A percentile compares a stretch with the other conserved stretches of the same genome.
These are phyloP conservation scores for Phyllosticta capitalensis DNA, from an alignment of 2,329 filamentous ascomycete genomes.

Conservation along the genomic window DNA sequence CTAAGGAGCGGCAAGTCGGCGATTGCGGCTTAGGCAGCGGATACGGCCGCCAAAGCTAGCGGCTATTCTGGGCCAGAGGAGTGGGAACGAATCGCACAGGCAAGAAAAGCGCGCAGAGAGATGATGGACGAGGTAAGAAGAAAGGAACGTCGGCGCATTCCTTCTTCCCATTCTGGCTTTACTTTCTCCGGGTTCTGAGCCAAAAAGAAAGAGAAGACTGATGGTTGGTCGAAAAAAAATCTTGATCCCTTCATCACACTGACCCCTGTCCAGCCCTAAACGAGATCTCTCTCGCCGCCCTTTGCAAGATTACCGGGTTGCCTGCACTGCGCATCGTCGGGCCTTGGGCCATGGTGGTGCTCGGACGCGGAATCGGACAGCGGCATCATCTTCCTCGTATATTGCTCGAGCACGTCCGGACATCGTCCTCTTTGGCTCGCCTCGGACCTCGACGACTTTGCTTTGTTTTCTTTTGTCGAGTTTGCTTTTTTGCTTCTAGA, in stretches of 20 bases:
- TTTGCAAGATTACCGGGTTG: neutral
- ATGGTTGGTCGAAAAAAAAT: neutral
- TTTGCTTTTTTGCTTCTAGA: neutral
- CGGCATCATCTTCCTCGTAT: neutral
- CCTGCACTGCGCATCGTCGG: neutral
- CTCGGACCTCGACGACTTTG: neutral
- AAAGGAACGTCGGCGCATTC: too few relatives aligned
- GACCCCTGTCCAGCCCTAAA: neutral
- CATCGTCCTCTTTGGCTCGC: neutral
- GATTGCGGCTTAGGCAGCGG: neutral
- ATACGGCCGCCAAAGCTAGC: neutral
- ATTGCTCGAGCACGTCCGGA: neutral
- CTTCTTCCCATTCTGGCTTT: too few relatives aligned
- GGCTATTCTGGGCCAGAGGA: neutral
- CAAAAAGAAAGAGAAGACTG: neutral
- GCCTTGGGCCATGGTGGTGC: neutral
- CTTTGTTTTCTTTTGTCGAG: neutral
- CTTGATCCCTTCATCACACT: neutral
- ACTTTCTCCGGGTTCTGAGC: too few relatives aligned
- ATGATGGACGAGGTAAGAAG: too few relatives aligned
- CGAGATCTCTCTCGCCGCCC: neutral
- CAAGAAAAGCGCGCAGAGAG: too few relatives aligned
- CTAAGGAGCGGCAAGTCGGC: neutral
- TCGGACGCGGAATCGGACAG: neutral
- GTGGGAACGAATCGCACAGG: neutral